Evolutionary conservation across 2,329 filamentous ascomycete species (phyloP), one percentile per base, ranked within the genome.

Genomic region (Neonectria ditissima): DNA sequence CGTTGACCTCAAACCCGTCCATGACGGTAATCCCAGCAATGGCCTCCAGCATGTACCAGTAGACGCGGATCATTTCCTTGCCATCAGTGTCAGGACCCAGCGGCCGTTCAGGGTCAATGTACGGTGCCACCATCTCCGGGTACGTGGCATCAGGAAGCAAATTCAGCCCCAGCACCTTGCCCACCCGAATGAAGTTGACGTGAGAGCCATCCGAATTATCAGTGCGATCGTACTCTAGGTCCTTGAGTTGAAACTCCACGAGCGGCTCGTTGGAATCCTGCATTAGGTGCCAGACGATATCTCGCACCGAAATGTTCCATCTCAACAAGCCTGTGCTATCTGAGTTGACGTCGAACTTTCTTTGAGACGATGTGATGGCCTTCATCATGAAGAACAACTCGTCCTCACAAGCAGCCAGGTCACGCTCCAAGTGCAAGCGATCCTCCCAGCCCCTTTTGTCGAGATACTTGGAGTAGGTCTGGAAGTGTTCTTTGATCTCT

Each of bases 341-440:
- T 7, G 89, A 88, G 53, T 88, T 84, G 50, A 73, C 71, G 87
- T 97, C 93, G 67, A 89, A 90, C 76, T 94, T 96, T 63, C 94
- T 87, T 79, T 99, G 96, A 5, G 95, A 97, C 3, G 94, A 97
- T 1, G 96, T 99, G 76, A 99, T 99, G 41, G 96, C 97, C 74
- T 99, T 98, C 96, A 99, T 98, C 83, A 99, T 92, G 81, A 99
- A 99, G 84, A 99, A 99, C 9, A 99, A 81, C 78, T 99, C 97
- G 73, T 99, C 96, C 77, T 98, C 96, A 74, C 93, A 97, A 20
- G 89, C 89, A 10, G 93, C 88, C 54, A 99, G 83, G 75, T 99
- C 96, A 55, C 92, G 91, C 75, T 99, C 96, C 45, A 99, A 86
- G n/a, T 90, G 82, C 63, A 97, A 84, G 34, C 94, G 89, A 75